Evolutionary conservation across 805 yeast genomes (phyloP).

Genomic region (Candida vaughaniae): DNA sequence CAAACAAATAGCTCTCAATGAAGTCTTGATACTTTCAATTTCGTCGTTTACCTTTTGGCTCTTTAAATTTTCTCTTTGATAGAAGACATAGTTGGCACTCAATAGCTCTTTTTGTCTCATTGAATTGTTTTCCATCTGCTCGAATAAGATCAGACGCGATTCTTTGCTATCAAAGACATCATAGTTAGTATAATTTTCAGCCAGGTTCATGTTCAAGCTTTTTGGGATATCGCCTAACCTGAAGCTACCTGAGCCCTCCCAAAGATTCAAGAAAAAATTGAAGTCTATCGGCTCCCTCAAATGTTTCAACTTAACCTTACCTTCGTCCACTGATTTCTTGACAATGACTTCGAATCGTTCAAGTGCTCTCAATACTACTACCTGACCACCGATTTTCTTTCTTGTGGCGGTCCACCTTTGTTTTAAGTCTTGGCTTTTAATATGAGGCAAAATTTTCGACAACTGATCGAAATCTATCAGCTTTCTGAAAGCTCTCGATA

Average conservation of each 20-base stretch:
- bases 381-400: slow-evolving; percentile 42
- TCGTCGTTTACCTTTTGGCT: slow-evolving; percentile 9
- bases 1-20: slow-evolving; percentile 57
- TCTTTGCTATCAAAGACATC: slow-evolving; percentile 17
- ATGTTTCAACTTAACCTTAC: slow-evolving; percentile 48
- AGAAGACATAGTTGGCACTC: slow-evolving; percentile 46
- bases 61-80: slow-evolving; percentile 22
- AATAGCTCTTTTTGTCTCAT: slow-evolving; percentile 69
- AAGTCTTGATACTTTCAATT: slow-evolving; percentile 36
- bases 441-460: slow-evolving; percentile 45
- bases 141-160: slow-evolving; percentile 24
- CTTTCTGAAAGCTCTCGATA: slow-evolving; percentile 62
- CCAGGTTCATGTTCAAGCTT: slow-evolving; percentile 41
- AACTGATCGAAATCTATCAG: slow-evolving; percentile 66
- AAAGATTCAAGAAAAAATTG: slow-evolving; percentile 52
- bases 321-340: slow-evolving; percentile 56
- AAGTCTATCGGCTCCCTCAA: slow-evolving; percentile 49
- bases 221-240: slow-evolving; percentile 21
- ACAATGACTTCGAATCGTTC: slow-evolving; percentile 70
- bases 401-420: slow-evolving; percentile 73
- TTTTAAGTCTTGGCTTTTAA: slow-evolving; percentile 44
- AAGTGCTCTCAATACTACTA: slow-evolving; percentile 58
- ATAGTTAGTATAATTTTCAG: slow-evolving; percentile 49
- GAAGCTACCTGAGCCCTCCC: slow-evolving; percentile 57
- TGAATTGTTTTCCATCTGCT: slow-evolving; percentile 55